These are phyloP conservation scores for Barnettozyma populi DNA, from an alignment of 805 yeast genomes.

Conservation along the genomic window DNA sequence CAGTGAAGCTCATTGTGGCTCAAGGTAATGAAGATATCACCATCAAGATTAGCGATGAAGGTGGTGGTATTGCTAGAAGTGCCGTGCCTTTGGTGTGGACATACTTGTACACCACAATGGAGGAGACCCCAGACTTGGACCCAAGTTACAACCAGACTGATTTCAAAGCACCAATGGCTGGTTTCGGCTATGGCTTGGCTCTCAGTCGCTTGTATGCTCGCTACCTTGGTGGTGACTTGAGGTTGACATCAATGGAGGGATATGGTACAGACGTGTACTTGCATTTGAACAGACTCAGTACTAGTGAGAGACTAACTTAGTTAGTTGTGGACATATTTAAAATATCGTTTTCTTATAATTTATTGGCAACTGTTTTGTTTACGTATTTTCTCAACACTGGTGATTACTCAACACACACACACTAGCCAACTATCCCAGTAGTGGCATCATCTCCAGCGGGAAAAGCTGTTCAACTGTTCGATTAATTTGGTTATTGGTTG, in stretches of 20 bases:
- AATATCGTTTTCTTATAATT: not conserved
- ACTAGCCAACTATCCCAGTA: not conserved
- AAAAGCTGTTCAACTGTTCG: no score
- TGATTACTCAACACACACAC: not conserved
- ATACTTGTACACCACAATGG: constrained; percentile 83
- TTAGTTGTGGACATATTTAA: not conserved
- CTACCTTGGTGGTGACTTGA: constrained; percentile 87
- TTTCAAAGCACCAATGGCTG: constrained; percentile 89
- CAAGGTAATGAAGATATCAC: constrained; percentile 90
- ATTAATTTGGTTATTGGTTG: no score
- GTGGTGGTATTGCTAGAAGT: constrained; percentile 87
- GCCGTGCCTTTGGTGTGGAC: constrained; percentile 88
- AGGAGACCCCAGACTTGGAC: constrained; percentile 53
- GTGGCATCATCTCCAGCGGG: no score
- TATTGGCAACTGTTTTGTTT: not conserved
- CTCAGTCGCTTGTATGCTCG: constrained; percentile 81
- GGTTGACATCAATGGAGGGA: constrained; percentile 86
- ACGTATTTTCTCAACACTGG: no score
- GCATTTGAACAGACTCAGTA: constrained; percentile 74
- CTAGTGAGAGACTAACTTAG: constrained; percentile 34
- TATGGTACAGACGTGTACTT: constrained; percentile 90
- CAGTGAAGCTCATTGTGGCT: constrained; percentile 80
- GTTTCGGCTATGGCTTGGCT: constrained; percentile 89
- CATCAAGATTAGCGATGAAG: constrained; percentile 85
- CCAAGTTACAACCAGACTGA: constrained; percentile 44